Evolutionary conservation across 257 asterid species (phyloP).

Genomic region (Solanum pinnatisectum): DNA sequence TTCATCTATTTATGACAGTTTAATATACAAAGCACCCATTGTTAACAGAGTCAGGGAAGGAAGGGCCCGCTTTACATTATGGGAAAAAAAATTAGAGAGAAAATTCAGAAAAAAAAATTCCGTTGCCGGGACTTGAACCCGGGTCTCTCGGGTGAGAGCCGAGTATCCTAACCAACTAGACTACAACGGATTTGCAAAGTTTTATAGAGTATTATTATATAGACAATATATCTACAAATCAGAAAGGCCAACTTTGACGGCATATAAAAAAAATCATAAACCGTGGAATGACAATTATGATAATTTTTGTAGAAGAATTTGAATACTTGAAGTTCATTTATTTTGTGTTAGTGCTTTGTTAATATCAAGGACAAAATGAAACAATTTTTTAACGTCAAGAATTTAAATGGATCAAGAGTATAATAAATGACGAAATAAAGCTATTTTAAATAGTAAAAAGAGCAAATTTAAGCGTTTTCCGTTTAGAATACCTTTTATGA

Average conservation of each 20-base stretch:
- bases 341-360: background rate
- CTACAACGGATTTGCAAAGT: slow-evolving; percentile 46
- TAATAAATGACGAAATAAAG: background rate
- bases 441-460: background rate
- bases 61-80: background rate
- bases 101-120: background rate
- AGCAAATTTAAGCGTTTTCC: background rate
- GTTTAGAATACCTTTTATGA: background rate
- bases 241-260: background rate
- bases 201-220: rapidly evolving
- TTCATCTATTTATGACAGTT: background rate
- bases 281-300: too few species aligned
- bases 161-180: slow-evolving; percentile 98
- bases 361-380: background rate
- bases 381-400: background rate
- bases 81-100: too few species aligned
- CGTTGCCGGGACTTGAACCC: slow-evolving; percentile 92
- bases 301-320: background rate
- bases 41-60: background rate
- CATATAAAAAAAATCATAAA: background rate
- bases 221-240: background rate
- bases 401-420: background rate
- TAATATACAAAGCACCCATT: background rate
- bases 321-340: background rate
- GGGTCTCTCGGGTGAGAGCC: slow-evolving; percentile 99